Evolutionary conservation across 768 basidiomycete genomes (phyloP), one percentile per base, ranked within the genome.

Genomic region (Podaxis carcinomalis): DNA sequence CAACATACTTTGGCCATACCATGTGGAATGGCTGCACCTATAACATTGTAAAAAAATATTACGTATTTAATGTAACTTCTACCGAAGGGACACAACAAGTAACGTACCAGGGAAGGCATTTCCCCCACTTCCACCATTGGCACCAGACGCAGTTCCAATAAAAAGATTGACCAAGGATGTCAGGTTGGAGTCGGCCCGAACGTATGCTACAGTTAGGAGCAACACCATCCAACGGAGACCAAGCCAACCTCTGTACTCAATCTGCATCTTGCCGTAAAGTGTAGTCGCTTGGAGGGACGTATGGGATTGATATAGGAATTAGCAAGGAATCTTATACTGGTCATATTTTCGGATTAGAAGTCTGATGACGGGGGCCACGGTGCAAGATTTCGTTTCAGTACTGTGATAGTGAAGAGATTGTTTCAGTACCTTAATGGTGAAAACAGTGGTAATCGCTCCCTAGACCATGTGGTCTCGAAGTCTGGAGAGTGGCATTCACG

Each of bases 141-240:
- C 77, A 13, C 78, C 77, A 6, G 79, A 77, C 5, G 75, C 76
- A 0, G 81, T 83, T 16, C 80, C 80, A 42, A 82, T 82, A 69
- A 83, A 82, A 3, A 82, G 69, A 58, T 83, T 81, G 0, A 80
- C 80, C 7, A 81, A 68, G n/a, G 77, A 77, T 1, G 79, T 80
- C 16, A 80, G 64, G 25, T 79, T 74, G 5, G 68, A 64, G 9
- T 65, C 64, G 57, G 63, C 64, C 40, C 19, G 28, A 37, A 36
- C 64, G 32, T n/a, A 35, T 16, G 42, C 39, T 32, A 50, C 19
- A 40, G 21, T 56, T 5, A 55, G 51, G 28, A 56, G 5, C 6
- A 37, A 35, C 13, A 46, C 35, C 1, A 53, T 25, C 44, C 49
- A 51, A 28, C n/a, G 51, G n/a, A 36, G 21, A 47, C 56, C 28